These are phyloP conservation scores for Pseudogymnoascus sp. DNA, from an alignment of 2,329 filamentous ascomycete genomes.

Conservation along the genomic window DNA sequence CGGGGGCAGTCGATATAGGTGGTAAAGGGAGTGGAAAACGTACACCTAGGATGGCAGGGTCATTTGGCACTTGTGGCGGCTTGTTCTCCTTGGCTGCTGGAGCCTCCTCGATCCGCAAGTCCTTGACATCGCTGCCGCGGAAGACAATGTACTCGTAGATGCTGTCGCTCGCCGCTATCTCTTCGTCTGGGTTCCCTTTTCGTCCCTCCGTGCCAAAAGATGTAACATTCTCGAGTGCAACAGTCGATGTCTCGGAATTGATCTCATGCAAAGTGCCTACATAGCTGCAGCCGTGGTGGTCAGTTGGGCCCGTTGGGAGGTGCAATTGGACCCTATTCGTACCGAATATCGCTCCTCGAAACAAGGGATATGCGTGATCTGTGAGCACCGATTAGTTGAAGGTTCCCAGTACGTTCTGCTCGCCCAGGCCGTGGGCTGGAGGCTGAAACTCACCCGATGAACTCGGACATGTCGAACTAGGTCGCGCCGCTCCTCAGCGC, in stretches of 20 bases:
- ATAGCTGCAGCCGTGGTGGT: slow-evolving; percentile 54
- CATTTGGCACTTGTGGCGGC: slow-evolving; percentile 75
- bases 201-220: slow-evolving; percentile 94
- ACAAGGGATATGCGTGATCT: slow-evolving; percentile 94
- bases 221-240: slow-evolving; percentile 91
- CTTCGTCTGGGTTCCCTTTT: slow-evolving; percentile 67
- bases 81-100: slow-evolving; percentile 66
- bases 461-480: slow-evolving; percentile 46
- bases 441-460: slow-evolving; percentile 44
- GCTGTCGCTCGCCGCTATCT: slow-evolving; percentile 75
- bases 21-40: slow-evolving; percentile 43
- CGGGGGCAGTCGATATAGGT: slow-evolving; percentile 12
- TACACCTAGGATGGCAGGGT: slow-evolving; percentile 95
- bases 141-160: slow-evolving; percentile 99
- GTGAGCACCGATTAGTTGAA: slow-evolving; percentile 24
- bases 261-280: slow-evolving; percentile 95
- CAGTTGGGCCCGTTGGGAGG: slow-evolving; percentile 12
- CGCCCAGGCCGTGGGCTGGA: slow-evolving; percentile 10
- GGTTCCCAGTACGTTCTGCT: slow-evolving; percentile 11
- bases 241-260: slow-evolving; percentile 93
- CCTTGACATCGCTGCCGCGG: slow-evolving; percentile 95
- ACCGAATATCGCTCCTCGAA: slow-evolving; percentile 96
- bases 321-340: slow-evolving; percentile 32
- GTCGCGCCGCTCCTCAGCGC: slow-evolving; percentile 7
- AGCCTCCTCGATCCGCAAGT: slow-evolving; percentile 84